A percentile compares a stretch with the other conserved stretches of the same genome.
These are phyloP conservation scores for Trichoderma lentiforme DNA, from an alignment of 2,329 filamentous ascomycete genomes.

Conservation along the genomic window DNA sequence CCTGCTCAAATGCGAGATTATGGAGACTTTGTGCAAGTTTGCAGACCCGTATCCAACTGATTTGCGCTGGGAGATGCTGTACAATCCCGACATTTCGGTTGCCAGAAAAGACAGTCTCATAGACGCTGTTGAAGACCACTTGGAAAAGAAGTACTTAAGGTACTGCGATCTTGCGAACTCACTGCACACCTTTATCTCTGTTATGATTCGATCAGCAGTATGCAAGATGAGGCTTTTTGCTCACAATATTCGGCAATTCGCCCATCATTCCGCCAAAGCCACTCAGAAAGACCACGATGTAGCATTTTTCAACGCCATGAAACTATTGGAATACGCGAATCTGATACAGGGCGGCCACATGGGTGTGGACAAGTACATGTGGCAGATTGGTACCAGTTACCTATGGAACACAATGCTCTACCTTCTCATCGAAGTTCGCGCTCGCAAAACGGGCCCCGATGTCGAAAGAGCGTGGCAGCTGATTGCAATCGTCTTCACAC, in stretches of 20 bases:
- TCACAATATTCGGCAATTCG: slow-evolving; percentile 1
- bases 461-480: neutral
- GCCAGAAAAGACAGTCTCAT: neutral
- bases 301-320: neutral
- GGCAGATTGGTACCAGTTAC: slow-evolving; percentile 12
- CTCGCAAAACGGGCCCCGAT: neutral
- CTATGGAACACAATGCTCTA: slow-evolving; percentile 11
- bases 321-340: neutral
- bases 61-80: slow-evolving; percentile 3
- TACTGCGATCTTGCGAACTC: neutral
- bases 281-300: neutral
- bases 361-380: slow-evolving; percentile 8
- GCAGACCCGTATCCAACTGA: neutral
- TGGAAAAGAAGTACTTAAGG: slow-evolving; percentile 4
- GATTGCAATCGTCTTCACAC: neutral
- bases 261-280: neutral
- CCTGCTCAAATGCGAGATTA: neutral
- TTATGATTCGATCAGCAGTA: neutral
- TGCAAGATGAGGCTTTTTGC: slow-evolving; percentile 12
- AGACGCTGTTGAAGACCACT: neutral
- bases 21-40: neutral
- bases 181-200: neutral
- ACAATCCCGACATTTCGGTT: neutral
- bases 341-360: neutral
- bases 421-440: slow-evolving; percentile 1